Base-by-base conservation (phyloP, 306 rosid species). In the Fragaria vesca region DNA sequence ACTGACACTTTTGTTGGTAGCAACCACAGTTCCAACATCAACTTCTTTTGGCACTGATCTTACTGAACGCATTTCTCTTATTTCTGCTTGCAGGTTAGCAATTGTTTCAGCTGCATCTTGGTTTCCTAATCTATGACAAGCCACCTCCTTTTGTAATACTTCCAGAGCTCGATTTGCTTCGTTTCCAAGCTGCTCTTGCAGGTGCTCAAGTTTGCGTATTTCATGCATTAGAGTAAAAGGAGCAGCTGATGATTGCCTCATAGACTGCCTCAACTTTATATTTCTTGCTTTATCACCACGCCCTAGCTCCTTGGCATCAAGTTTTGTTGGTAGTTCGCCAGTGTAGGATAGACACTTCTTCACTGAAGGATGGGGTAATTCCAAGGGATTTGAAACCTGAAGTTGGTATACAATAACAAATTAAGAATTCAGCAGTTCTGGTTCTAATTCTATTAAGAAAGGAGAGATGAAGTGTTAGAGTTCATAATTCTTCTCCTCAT, bases 51-150 rank as follows among this genome's bases (percentile, higher is more conserved):
- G 87, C 50, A 66, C 81, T 70, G 93, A 75, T 72, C 83, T 88
- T 73, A 91, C 91, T 12, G 91, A 17, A 46, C 89, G 88, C 98
- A 96, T 96, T 76, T 89, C 99, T 83, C 96, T 89, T 78, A 96
- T 96, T 84, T 96, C 99, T 69, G 87, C 90, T 81, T 93, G 99
- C 82, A 96, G 81, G 82, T 96, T 96, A 30, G 99, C 99, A 82
- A 96, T 93, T 72, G 99, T 96, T 84, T 96, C 98, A 40, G 98
- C 99, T 70, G 99, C 99, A 89, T 93, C 98, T 88, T 96, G 98
- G 81, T 96, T 96, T 54, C 99, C 99, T 62, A 90, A 86, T 79
- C 99, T 91, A 83, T 96, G 99, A 79, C 99, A 96, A 77, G 97
- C 97, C 75, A 96, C 99, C 85, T 96, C 98, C 86, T 96, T 96